Evolutionary conservation across 2,329 filamentous ascomycete species (phyloP).

Genomic region (Dactylellina haptotyla): DNA sequence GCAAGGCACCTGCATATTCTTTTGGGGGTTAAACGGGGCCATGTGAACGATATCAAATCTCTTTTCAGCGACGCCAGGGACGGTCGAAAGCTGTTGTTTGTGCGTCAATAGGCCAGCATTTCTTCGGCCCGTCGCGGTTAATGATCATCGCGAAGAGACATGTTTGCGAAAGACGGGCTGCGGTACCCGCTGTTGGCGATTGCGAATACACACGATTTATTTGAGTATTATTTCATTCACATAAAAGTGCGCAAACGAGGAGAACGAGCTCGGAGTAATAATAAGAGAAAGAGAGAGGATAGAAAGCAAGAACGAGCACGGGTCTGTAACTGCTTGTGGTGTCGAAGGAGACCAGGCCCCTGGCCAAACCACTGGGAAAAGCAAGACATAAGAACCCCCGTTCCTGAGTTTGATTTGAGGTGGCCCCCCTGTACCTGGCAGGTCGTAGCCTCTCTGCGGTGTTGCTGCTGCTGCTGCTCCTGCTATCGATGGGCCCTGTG

Average conservation of each 20-base stretch:
- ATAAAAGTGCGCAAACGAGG: no score
- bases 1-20: slow-evolving; percentile 19
- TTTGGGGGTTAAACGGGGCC: background rate
- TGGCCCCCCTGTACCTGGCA: slow-evolving; percentile 11
- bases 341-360: background rate
- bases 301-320: background rate
- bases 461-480: background rate
- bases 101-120: background rate
- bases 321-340: no score
- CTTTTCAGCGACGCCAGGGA: slow-evolving; percentile 25
- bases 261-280: no score
- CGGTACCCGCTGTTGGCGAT: background rate
- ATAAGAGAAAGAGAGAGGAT: background rate
- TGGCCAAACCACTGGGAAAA: background rate
- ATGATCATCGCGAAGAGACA: background rate
- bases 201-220: background rate
- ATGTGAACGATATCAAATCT: slow-evolving; percentile 21
- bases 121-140: background rate
- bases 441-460: background rate
- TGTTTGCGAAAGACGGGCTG: background rate
- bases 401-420: slow-evolving; percentile 20
- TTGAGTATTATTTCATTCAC: no score
- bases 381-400: background rate
- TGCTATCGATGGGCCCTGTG: background rate
- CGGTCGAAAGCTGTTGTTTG: background rate